Evolutionary conservation across 2,329 filamentous ascomycete genomes (phyloP).

Genomic region (Trematosphaeria pertusa): DNA sequence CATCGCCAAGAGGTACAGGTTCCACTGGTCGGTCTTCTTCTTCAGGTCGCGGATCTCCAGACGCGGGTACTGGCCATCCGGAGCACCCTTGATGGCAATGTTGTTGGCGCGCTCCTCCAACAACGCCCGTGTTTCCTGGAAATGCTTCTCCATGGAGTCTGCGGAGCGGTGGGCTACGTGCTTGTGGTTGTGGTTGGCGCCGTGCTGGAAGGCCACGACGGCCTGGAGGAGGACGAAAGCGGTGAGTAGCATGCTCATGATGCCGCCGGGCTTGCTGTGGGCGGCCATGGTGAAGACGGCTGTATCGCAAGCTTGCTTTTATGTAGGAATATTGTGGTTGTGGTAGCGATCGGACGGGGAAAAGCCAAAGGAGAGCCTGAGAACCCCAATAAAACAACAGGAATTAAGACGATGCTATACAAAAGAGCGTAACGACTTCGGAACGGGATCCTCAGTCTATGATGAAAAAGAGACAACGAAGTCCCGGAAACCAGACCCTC

Average conservation of each 20-base stretch:
- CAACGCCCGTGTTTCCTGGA: constrained; percentile 30
- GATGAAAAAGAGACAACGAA: too few relatives aligned
- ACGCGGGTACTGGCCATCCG: constrained; percentile 50
- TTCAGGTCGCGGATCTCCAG: constrained; percentile 72
- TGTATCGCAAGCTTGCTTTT: constrained; percentile 10
- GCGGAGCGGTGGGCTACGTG: constrained; percentile 25
- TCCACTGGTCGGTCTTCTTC: constrained; percentile 70
- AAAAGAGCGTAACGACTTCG: constrained; percentile 47
- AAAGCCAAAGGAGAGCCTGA: constrained; percentile 19
- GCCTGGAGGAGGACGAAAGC: constrained; percentile 43
- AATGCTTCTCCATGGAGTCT: constrained; percentile 28
- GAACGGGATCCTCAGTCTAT: constrained; percentile 39
- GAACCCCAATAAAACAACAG: constrained; percentile 14
- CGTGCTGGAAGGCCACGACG: constrained; percentile 37
- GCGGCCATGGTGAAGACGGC: constrained; percentile 34
- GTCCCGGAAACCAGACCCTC: constrained; percentile 29
- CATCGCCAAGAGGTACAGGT: constrained; percentile 77
- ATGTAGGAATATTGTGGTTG: background rate
- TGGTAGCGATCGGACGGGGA: constrained; percentile 5
- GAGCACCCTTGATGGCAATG: constrained; percentile 28
- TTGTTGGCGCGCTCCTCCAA: constrained; percentile 33
- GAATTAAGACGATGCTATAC: constrained; percentile 15
- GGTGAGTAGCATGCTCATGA: constrained; percentile 42
- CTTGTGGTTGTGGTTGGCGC: constrained; percentile 28
- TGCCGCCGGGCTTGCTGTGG: constrained; percentile 44